phyloP scores from a whole-genome alignment of 148 eudicot species.

The Talinum fruticosum region DNA sequence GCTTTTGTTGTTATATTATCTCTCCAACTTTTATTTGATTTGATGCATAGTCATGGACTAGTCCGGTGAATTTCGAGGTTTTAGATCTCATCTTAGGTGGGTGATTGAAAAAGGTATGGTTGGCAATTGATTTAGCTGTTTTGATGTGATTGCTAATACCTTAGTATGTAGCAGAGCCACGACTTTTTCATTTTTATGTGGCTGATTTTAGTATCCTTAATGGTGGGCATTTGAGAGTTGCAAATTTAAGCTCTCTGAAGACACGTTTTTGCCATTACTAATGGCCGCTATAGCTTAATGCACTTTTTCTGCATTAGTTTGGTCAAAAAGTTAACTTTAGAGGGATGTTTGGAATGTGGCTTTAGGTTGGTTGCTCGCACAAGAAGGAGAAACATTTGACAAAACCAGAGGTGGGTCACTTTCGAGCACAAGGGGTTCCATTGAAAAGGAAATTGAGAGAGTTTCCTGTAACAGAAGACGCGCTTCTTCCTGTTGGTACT shows the following conservation, averaged over 20 bases:
- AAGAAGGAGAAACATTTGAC: conserved; percentile 90
- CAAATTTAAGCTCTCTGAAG: background rate
- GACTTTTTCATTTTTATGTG: background rate
- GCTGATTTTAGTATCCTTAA: background rate
- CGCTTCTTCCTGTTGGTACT: conserved; percentile 81
- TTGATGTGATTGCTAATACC: background rate
- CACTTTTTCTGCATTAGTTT: background rate
- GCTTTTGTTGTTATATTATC: background rate
- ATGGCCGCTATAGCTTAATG: background rate
- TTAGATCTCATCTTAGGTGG: conserved; percentile 17
- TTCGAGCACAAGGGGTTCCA: conserved; percentile 97
- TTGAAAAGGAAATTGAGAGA: conserved; percentile 93
- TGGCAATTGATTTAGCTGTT: conserved; percentile 3
- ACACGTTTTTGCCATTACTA: background rate
- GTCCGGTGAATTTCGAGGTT: background rate
- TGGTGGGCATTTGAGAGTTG: background rate
- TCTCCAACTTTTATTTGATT: background rate
- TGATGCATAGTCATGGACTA: background rate
- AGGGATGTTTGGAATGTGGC: conserved; percentile 29
- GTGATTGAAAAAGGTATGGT: background rate
- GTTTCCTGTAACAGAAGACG: conserved; percentile 92
- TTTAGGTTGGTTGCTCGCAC: conserved; percentile 76
- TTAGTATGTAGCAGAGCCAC: background rate
- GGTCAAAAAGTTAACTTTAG: conserved; percentile 30
- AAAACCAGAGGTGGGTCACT: conserved; percentile 93